Evolutionary conservation across 208 protist genomes (phyloP), one percentile per base, ranked within the genome.

Genomic region (Acanthamoeba culbertsoni): DNA sequence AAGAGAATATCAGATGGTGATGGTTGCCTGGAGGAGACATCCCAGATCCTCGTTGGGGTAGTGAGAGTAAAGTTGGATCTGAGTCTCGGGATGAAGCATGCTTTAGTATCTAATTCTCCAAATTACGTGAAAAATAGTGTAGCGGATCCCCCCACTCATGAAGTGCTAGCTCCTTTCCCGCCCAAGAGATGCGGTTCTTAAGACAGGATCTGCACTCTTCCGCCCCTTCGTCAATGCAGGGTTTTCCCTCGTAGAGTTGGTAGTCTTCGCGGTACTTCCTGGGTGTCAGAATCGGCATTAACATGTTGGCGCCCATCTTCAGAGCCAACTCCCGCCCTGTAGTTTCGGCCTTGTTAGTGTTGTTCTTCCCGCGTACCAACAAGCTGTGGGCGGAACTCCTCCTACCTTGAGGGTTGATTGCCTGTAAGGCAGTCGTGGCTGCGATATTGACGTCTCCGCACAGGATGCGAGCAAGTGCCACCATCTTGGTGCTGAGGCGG

Each of bases 231-330:
- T 96, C 93, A 51, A 96, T 93, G 53, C 71, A 95, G 40, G 95
- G 91, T 53, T 96, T 96, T 14, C 95, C 95, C 71, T 96, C 65
- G 75, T 96, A 96, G 33, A 96, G 92, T 48, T 96, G 94, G 93
- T 96, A 96, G 28, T 95, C 53, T 5, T 93, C 84, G 31, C 95
- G 28, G 91, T 95, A 96, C 46, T 95, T 94, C 6, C 86, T 57
- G 23, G 95, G 95, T 26, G 95, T 96, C 16, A 96, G 75, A 46
- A 96, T 96, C 28, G 95, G 95, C 95, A 96, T 96, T 33, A 97
- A 20, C 46, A 96, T 94, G 84, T 96, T 96, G 23, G 75, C 71
- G 35, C 93, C 94, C 35, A 42, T 43, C 12, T 73, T 93, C 2
- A 59, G 45, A 20, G 62, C 55, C 1, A 86, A n/a, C 45, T 86